phyloP scores from a whole-genome alignment of 2,329 filamentous ascomycete genomes.

The Phialophora chinensis region DNA sequence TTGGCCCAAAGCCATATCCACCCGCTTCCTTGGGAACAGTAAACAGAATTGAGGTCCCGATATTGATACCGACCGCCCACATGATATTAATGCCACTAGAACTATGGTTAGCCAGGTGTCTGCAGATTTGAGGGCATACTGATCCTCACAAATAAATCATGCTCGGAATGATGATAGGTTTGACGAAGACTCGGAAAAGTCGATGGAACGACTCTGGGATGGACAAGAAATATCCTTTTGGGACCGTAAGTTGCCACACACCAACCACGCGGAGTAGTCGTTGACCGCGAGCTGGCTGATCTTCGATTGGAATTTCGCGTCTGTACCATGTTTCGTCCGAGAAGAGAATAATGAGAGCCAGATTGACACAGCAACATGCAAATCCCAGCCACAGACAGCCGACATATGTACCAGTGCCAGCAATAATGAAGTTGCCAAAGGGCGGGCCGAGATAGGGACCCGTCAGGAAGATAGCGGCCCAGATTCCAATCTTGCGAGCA shows the following conservation, averaged over 20 bases:
- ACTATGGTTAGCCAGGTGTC: not conserved
- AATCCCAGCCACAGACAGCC: conserved; percentile 45
- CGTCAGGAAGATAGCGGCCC: conserved; percentile 45
- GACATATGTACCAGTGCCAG: conserved; percentile 43
- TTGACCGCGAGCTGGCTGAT: not conserved
- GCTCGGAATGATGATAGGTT: conserved; percentile 38
- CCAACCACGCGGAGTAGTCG: not conserved
- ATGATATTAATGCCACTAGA: conserved; percentile 42
- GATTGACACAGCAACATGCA: conserved; percentile 37
- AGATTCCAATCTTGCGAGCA: conserved; percentile 49
- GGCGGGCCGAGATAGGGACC: conserved; percentile 37
- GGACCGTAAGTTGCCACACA: not conserved
- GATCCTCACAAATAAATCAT: conserved; percentile 44
- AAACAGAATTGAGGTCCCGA: conserved; percentile 59
- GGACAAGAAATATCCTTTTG: conserved; percentile 41
- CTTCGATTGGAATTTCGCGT: not conserved
- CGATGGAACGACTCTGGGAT: conserved; percentile 43
- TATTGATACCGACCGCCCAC: conserved; percentile 59
- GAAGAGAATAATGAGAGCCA: conserved; percentile 41
- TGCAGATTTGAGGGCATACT: not conserved
- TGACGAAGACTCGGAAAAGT: conserved; percentile 45
- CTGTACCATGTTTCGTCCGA: not conserved
- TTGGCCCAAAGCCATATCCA: conserved; percentile 56
- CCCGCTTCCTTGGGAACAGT: conserved; percentile 43
- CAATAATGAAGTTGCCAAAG: conserved; percentile 45